phyloP scores from a whole-genome alignment of 495 filamentous ascomycete genomes.

The Talaromyces wortmannii region DNA sequence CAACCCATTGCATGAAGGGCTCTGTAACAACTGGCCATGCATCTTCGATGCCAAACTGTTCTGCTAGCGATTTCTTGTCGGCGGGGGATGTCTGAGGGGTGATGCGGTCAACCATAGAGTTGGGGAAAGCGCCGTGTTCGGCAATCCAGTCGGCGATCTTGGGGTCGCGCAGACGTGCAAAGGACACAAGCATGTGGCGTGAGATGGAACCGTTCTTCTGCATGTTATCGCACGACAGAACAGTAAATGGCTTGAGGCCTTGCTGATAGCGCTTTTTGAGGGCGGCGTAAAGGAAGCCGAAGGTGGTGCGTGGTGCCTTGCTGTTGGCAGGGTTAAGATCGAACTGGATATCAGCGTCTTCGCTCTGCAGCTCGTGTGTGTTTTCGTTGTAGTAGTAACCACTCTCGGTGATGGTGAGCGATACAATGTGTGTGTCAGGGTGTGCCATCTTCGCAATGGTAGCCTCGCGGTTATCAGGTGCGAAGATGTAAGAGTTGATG shows the following conservation, averaged over 20 bases:
- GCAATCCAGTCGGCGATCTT: slow-evolving; percentile 37
- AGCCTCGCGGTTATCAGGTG: slow-evolving; percentile 37
- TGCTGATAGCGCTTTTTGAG: slow-evolving; percentile 29
- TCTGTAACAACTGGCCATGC: slow-evolving; percentile 42
- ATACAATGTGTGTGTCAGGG: slow-evolving; percentile 42
- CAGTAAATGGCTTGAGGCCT: slow-evolving; percentile 40
- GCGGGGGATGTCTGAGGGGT: slow-evolving; percentile 34
- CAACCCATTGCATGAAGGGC: slow-evolving; percentile 45
- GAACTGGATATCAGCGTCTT: slow-evolving; percentile 39
- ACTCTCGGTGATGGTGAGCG: slow-evolving; percentile 44
- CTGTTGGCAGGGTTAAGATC: slow-evolving; percentile 36
- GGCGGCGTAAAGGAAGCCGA: slow-evolving; percentile 42
- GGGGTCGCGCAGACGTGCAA: slow-evolving; percentile 32
- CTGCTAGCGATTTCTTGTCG: slow-evolving; percentile 30
- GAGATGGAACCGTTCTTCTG: slow-evolving; percentile 44
- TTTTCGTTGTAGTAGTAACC: slow-evolving; percentile 48
- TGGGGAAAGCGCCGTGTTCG: slow-evolving; percentile 35
- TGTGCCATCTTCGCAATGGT: slow-evolving; percentile 44
- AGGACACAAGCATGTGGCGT: slow-evolving; percentile 40
- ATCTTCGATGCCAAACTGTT: slow-evolving; percentile 33
- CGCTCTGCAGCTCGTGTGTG: slow-evolving; percentile 37
- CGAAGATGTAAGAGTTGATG: slow-evolving; percentile 43
- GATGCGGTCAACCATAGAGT: slow-evolving; percentile 46
- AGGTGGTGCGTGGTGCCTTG: slow-evolving; percentile 32
- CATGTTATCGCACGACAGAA: slow-evolving; percentile 47